phyloP scores from a whole-genome alignment of 2,329 filamentous ascomycete species.

The Rhexocercosporidium sp. region DNA sequence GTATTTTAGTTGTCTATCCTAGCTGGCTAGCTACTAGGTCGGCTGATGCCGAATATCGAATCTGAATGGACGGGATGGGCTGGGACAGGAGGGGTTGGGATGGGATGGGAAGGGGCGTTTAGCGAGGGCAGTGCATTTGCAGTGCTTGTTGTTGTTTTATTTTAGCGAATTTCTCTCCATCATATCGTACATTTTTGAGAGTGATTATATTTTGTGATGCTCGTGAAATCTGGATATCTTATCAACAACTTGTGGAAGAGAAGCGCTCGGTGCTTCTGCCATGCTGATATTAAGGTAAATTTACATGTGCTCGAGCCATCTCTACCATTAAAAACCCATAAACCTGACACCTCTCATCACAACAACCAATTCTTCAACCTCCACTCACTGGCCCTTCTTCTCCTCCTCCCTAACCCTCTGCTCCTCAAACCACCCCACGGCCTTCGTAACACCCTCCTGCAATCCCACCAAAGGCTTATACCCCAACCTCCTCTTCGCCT shows the following conservation, averaged over 20 bases:
- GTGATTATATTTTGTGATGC: background rate
- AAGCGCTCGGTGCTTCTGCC: background rate
- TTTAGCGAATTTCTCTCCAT: conserved; percentile 1
- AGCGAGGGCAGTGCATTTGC: background rate
- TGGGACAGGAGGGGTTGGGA: background rate
- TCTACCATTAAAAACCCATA: background rate
- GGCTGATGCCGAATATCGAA: background rate
- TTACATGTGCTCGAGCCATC: background rate
- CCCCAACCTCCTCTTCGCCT: conserved; percentile 72
- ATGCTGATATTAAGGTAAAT: background rate
- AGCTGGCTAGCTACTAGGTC: background rate
- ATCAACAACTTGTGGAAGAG: background rate
- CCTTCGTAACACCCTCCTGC: conserved; percentile 61
- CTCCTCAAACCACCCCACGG: conserved; percentile 37
- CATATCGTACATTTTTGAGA: too few relatives aligned
- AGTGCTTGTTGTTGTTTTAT: background rate
- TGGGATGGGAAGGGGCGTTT: background rate
- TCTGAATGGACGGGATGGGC: background rate
- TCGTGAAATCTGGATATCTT: background rate
- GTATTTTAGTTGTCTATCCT: too few relatives aligned
- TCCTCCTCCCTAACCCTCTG: conserved; percentile 32
- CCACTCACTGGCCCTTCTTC: conserved; percentile 38
- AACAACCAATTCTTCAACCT: background rate
- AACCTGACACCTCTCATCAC: background rate
- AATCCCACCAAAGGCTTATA: conserved; percentile 72